Conservation (phyloP, 2,329 filamentous ascomycete genomes). For the Penicillium sp. region DNA sequence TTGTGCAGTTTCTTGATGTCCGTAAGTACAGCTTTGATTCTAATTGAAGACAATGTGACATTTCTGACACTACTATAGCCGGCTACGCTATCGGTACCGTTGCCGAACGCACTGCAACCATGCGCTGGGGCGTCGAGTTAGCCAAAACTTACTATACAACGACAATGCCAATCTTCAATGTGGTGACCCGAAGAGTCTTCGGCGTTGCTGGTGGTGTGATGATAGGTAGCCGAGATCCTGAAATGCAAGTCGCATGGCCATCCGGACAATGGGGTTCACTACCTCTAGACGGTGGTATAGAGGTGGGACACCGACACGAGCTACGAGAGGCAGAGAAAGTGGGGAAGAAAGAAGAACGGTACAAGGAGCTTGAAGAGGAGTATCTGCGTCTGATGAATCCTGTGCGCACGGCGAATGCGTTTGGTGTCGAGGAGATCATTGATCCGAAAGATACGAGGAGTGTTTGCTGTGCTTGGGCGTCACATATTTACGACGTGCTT, state of each 20-base stretch:
- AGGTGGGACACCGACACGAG: constrained; percentile 62
- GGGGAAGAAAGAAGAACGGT: constrained; percentile 51
- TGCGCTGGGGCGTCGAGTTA: constrained; percentile 63
- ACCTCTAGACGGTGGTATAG: constrained; percentile 63
- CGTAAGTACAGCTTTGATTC: constrained; percentile 35
- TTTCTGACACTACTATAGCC: constrained; percentile 28
- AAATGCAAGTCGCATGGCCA: constrained; percentile 63
- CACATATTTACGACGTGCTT: constrained; percentile 55
- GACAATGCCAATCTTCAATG: constrained; percentile 61
- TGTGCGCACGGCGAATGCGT: constrained; percentile 61
- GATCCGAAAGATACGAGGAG: constrained; percentile 59
- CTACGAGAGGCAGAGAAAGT: constrained; percentile 54
- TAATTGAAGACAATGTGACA: background rate
- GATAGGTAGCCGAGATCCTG: constrained; percentile 60
- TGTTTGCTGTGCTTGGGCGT: constrained; percentile 56
- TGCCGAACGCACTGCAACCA: constrained; percentile 62
- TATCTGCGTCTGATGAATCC: constrained; percentile 64
- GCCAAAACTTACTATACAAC: constrained; percentile 62
- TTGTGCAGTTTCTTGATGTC: constrained; percentile 63
- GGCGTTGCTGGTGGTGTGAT: constrained; percentile 65
- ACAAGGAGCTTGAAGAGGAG: constrained; percentile 58
- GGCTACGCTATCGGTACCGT: constrained; percentile 64
- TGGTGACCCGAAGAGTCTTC: constrained; percentile 61
- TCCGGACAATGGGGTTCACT: constrained; percentile 62
- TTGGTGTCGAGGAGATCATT: constrained; percentile 64